These are phyloP conservation scores for Trematosphaeria pertusa DNA, from an alignment of 2,329 filamentous ascomycete genomes.

Conservation along the genomic window DNA sequence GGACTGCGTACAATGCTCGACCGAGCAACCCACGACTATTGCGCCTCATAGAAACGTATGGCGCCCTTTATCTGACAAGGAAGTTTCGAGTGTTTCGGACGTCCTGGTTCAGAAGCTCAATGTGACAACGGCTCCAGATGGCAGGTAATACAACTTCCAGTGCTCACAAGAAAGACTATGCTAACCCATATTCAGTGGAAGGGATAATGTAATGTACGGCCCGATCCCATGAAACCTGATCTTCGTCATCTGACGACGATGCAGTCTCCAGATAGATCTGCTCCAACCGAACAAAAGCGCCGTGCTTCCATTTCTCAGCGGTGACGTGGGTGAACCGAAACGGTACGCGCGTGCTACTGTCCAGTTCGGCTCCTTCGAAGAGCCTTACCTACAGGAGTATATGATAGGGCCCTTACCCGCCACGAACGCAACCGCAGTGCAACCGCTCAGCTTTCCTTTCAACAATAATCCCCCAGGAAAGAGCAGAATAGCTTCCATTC, in stretches of 20 bases:
- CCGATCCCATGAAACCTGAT: too few relatives aligned
- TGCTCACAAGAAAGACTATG: background rate
- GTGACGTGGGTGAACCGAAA: constrained; percentile 14
- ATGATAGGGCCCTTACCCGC: constrained; percentile 60
- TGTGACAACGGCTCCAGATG: constrained; percentile 3
- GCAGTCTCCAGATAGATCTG: constrained; percentile 10
- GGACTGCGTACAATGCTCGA: constrained; percentile 4
- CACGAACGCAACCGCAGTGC: constrained; percentile 44
- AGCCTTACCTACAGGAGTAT: constrained; percentile 53
- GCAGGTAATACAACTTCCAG: constrained; percentile 2
- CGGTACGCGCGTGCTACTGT: constrained; percentile 32
- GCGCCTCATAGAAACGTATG: constrained; percentile 13
- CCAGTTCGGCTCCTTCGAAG: constrained; percentile 16
- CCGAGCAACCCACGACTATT: constrained; percentile 3
- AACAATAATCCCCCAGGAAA: constrained; percentile 24
- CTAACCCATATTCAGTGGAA: constrained; percentile 3
- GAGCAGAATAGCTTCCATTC: constrained; percentile 15
- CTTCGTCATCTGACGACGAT: too few relatives aligned
- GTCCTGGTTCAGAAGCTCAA: constrained; percentile 8
- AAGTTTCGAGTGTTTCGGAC: constrained; percentile 1
- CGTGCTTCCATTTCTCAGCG: constrained; percentile 23
- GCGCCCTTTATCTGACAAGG: constrained; percentile 8
- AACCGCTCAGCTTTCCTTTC: constrained; percentile 29
- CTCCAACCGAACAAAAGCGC: constrained; percentile 31
- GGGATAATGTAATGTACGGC: constrained; percentile 3